Base-by-base conservation (phyloP, 2,329 filamentous ascomycete species). In the Paraphaeosphaeria minitans region DNA sequence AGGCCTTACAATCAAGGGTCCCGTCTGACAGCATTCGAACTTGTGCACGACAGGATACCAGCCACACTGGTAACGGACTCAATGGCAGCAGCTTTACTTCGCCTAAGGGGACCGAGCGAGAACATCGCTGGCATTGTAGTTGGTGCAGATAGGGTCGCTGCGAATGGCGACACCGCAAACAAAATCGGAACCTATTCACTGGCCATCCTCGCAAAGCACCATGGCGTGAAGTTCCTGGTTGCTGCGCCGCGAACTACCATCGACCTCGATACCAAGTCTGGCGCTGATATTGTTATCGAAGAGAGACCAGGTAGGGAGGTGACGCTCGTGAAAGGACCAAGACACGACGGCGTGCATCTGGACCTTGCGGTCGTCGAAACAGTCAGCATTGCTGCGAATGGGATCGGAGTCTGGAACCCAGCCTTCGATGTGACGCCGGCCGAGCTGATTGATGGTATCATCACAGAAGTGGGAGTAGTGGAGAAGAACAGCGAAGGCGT, bases 1-100 rank as follows among this genome's bases (percentile, higher is more conserved):
- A 86, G 95, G 35, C 95, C 95, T 0, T 99, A 99, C 79, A 99
- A 99, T 81, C 95, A 99, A 80, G 95, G 95, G 56, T 96, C 93
- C 53, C 88, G 95, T 21, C 83, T 99, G 59, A 99, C 95, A 4
- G 93, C 95, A 8, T 99, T 96, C 76, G 95, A 99, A 80, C 86
- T 99, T n/a, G 90, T 96, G 8, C 94, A 93, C 74, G 95, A 99
- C 77, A 81, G 87, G 16, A 97, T 99, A 56, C 94, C 95, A 2
- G 89, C 92, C 47, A 98, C 93, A 0, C 82, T 99, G 49, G 89
- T 99, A 67, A 96, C 94, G 0, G 95, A 99, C 78, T 97, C 93
- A 31, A 99, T 99, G 95, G 95, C 92, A 1, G 93, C 89, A 13
- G 89, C 94, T 0, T 84, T 99, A 9, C 90, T 99, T 73, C 85